These are phyloP conservation scores for Geotrichum reessii DNA, from an alignment of 1,139 yeast genomes.

Conservation along the genomic window DNA sequence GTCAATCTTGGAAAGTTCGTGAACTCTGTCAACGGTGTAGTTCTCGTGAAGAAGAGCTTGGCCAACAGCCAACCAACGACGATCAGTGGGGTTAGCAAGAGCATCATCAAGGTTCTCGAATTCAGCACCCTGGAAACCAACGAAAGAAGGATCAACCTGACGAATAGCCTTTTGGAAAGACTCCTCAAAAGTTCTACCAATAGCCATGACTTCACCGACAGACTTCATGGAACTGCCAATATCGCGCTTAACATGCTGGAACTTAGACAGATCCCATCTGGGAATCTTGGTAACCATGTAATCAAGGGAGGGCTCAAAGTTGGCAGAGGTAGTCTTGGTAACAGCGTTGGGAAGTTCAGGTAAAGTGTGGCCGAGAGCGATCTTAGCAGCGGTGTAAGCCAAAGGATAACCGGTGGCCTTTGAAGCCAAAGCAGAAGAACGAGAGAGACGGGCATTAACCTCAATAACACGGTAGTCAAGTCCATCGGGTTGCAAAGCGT, in stretches of 20 bases:
- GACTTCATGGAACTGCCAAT: constrained; percentile 95
- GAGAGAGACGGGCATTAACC: constrained; percentile 94
- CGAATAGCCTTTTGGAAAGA: constrained; percentile 97
- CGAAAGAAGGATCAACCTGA: constrained; percentile 85
- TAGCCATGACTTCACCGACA: constrained; percentile 98
- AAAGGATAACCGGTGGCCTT: constrained; percentile 98
- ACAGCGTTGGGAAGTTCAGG: constrained; percentile 95
- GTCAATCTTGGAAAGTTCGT: constrained; percentile 90
- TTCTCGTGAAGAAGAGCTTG: constrained; percentile 90
- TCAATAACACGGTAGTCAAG: constrained; percentile 94
- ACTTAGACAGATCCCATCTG: constrained; percentile 97
- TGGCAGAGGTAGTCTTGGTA: constrained; percentile 90
- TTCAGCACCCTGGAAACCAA: constrained; percentile 89
- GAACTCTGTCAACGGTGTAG: constrained; percentile 85
- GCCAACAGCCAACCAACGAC: constrained; percentile 97
- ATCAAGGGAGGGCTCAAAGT: constrained; percentile 96
- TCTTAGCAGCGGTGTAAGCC: constrained; percentile 96
- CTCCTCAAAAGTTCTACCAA: constrained; percentile 96
- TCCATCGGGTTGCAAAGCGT: constrained; percentile 94
- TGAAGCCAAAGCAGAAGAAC: constrained; percentile 97
- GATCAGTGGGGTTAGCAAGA: constrained; percentile 87
- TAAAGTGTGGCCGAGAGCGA: constrained; percentile 90
- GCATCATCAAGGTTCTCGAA: constrained; percentile 76
- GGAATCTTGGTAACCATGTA: constrained; percentile 98
- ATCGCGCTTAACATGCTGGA: constrained; percentile 83